Evolutionary conservation across 2,329 filamentous ascomycete genomes (phyloP).

Genomic region (Amauroascus niger): DNA sequence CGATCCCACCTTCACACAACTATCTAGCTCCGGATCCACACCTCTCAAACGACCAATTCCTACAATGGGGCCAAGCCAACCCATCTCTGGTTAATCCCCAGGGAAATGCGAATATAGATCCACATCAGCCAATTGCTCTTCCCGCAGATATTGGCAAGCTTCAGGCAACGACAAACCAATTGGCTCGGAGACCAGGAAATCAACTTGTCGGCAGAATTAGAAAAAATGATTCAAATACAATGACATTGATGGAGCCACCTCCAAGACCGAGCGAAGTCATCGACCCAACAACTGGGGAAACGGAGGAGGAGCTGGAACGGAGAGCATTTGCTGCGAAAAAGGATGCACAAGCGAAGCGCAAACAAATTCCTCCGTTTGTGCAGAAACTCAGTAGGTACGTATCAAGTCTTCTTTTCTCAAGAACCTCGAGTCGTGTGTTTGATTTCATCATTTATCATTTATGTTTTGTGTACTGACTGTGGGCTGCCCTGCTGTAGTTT

Average conservation of each 20-base stretch:
- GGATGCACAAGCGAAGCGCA: constrained; percentile 80
- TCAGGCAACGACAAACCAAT: constrained; percentile 34
- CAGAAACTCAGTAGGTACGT: constrained; percentile 92
- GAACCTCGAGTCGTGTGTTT: neutral
- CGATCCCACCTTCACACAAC: constrained; percentile 43
- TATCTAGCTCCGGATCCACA: constrained; percentile 34
- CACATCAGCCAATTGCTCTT: constrained; percentile 25
- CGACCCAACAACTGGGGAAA: constrained; percentile 42
- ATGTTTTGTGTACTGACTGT: constrained; percentile 11
- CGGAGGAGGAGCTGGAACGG: constrained; percentile 67
- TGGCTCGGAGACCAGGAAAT: constrained; percentile 33
- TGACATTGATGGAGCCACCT: constrained; percentile 25
- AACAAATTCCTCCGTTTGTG: constrained; percentile 94
- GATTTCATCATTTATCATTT: neutral
- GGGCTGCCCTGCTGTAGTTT: constrained; percentile 52
- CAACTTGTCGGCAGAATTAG: constrained; percentile 33
- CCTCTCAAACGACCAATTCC: constrained; percentile 44
- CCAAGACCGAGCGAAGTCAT: constrained; percentile 33
- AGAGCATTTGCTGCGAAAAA: constrained; percentile 72
- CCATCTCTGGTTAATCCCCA: constrained; percentile 16
- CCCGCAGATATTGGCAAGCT: constrained; percentile 41
- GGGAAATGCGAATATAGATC: constrained; percentile 35
- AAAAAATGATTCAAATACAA: constrained; percentile 30
- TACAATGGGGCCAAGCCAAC: constrained; percentile 43
- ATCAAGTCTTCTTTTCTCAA: neutral